Evolutionary conservation across 257 asterid genomes (phyloP), one percentile per base, ranked within the genome.

Genomic region (Rubia yunnanensis): DNA sequence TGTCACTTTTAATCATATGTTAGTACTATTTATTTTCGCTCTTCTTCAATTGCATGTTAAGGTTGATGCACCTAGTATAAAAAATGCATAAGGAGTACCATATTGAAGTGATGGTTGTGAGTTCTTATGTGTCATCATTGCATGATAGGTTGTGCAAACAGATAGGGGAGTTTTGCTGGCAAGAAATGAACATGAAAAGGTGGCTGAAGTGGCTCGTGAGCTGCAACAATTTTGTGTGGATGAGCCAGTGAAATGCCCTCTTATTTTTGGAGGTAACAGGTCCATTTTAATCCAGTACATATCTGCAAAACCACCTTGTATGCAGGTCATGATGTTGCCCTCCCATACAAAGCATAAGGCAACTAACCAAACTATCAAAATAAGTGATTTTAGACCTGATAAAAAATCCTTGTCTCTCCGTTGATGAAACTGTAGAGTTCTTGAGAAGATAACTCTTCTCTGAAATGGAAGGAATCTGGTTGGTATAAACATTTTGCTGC

Each of bases 231-330:
- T 77, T 34, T 87, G 97, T 64, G 84, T 89, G 18, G 82, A 80
- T 32, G 88, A 84, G 77, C 97, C 96, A 0, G 94, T 90, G 23
- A 89, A 82, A 65, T 92, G 87, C 68, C 95, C 99, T 60, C 96
- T 89, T 58, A 92, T 92, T 69, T 87, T 89, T 49, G 95, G 99
- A 83, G 98, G 97, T 87, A 62, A 82, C 65, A 24, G 69, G 22
- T 24, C 56, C 26, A 54, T 28, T 18, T 46, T 28, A 28, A 52
- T 49, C 10, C 20, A 24, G 22, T 49, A 44, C 5, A 15, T 27
- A 26, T 28, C 4, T 50, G 46, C 17, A n/a, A 0, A 24, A 18
- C 30, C 32, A 63, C 63, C 5, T 23, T 52, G 18, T 61, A 41
- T 23, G 57, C 28, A 32, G 15, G 4, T 0, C 46, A 22, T 39